A percentile compares a stretch with the other conserved stretches of the same genome.
These are phyloP conservation scores for Porcisia deanei DNA, from an alignment of 208 protist genomes.

Conservation along the genomic window DNA sequence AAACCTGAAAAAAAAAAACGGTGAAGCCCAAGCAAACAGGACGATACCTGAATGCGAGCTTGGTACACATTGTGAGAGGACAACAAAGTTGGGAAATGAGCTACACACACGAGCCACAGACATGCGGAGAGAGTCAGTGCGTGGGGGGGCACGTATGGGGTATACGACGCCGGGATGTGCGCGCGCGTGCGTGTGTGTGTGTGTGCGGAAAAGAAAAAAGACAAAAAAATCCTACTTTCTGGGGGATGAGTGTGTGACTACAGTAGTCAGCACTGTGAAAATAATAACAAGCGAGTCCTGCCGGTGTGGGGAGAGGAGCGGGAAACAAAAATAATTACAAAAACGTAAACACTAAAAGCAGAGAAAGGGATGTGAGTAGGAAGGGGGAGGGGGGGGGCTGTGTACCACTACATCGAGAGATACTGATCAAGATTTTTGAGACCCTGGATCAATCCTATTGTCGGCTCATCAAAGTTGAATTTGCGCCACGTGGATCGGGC, in stretches of 20 bases:
- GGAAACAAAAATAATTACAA: not conserved
- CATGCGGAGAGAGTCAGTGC: not conserved
- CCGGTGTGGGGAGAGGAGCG: no score
- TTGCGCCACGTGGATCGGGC: constrained; percentile 53
- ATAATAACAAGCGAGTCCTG: no score
- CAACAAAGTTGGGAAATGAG: not conserved
- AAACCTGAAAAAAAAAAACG: not conserved
- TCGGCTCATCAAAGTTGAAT: constrained; percentile 67
- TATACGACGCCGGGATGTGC: no score
- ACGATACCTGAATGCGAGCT: no score
- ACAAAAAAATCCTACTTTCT: not conserved
- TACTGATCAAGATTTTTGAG: constrained; percentile 40
- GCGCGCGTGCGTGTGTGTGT: no score
- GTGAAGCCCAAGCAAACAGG: not conserved
- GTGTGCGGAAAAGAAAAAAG: not conserved
- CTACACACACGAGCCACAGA: not conserved
- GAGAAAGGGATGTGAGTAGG: constrained; percentile 3
- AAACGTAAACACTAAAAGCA: constrained; percentile 5
- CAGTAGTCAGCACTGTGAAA: no score
- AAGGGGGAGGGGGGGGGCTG: not conserved
- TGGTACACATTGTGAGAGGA: not conserved
- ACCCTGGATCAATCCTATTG: constrained; percentile 64
- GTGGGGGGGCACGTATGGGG: not conserved
- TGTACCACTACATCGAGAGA: constrained; percentile 8
- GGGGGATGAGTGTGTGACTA: no score